Evolutionary conservation across 2,329 filamentous ascomycete species (phyloP).

Genomic region (Mollisia scopiformis): DNA sequence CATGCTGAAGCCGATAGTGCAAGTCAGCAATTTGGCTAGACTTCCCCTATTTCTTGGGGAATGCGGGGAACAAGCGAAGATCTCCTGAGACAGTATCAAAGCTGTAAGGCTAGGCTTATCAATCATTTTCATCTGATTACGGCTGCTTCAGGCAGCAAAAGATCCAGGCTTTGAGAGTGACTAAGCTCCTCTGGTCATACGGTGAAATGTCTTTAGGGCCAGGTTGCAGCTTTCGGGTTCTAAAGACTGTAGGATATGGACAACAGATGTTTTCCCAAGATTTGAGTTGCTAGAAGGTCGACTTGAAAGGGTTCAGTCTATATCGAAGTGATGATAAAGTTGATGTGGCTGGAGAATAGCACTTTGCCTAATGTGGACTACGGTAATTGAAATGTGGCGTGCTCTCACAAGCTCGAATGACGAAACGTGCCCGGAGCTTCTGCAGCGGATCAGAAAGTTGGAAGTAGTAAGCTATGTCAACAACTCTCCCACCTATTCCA

Average conservation of each 20-base stretch:
- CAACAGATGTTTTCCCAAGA: too few relatives aligned
- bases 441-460: not conserved
- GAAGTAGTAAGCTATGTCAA: not conserved
- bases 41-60: not conserved
- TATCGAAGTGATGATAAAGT: not conserved
- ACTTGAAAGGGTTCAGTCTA: not conserved
- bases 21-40: not conserved
- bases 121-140: not conserved
- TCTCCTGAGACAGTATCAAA: not conserved
- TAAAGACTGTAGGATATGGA: not conserved
- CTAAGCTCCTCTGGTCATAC: not conserved
- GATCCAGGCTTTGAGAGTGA: not conserved
- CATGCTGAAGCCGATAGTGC: too few relatives aligned
- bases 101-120: not conserved
- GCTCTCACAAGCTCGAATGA: not conserved
- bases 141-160: not conserved
- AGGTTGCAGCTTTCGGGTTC: not conserved
- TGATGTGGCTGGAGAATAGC: not conserved
- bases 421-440: constrained; percentile 5
- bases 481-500: constrained; percentile 1
- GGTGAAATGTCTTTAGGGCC: not conserved
- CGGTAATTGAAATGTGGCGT: not conserved
- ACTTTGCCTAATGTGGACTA: not conserved
- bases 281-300: too few relatives aligned
- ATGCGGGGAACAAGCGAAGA: not conserved